Percentiles rank a stretch among this genome's conserved stretches.
These are phyloP conservation scores for Fusarium globosum DNA, from an alignment of 2,329 filamentous ascomycete species.

Conservation along the genomic window DNA sequence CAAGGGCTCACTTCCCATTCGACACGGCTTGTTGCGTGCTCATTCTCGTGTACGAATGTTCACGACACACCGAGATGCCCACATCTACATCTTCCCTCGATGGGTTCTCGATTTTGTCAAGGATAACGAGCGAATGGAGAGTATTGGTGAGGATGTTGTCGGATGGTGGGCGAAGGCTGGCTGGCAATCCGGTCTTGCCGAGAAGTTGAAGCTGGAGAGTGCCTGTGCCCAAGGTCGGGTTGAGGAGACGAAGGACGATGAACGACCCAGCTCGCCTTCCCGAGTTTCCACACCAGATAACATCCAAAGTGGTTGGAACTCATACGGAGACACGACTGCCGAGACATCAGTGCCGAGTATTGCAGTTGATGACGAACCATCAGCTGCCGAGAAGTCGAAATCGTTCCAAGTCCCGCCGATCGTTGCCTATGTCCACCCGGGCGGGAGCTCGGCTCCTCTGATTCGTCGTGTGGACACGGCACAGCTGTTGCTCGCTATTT, in stretches of 20 bases:
- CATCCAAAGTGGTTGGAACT: constrained; percentile 8
- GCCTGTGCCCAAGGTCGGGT: constrained; percentile 61
- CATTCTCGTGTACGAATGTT: constrained; percentile 83
- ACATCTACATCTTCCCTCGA: constrained; percentile 92
- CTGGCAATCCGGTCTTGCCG: constrained; percentile 85
- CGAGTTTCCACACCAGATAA: constrained; percentile 38
- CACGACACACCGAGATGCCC: constrained; percentile 87
- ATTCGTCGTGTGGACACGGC: constrained; percentile 91
- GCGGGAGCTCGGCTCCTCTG: constrained; percentile 65
- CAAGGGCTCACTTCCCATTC: constrained; percentile 76
- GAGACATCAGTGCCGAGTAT: constrained; percentile 1
- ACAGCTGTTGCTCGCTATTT: constrained; percentile 82
- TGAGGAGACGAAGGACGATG: constrained; percentile 52
- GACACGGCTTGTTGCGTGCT: constrained; percentile 79
- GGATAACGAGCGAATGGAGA: constrained; percentile 84
- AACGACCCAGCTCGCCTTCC: constrained; percentile 47
- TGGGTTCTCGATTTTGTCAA: constrained; percentile 90
- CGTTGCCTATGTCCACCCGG: constrained; percentile 83
- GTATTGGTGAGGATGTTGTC: constrained; percentile 88
- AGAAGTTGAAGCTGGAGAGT: constrained; percentile 79
- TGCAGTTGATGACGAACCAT: constrained; percentile 10
- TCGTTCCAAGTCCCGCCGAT: constrained; percentile 71
- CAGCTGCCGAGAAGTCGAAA: constrained; percentile 15
- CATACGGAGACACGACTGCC: not conserved
- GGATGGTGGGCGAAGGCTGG: constrained; percentile 96